Percentiles rank a stretch among this genome's conserved stretches.
phyloP scores from a whole-genome alignment of 495 filamentous ascomycete species.

The Penicillium fimorum region DNA sequence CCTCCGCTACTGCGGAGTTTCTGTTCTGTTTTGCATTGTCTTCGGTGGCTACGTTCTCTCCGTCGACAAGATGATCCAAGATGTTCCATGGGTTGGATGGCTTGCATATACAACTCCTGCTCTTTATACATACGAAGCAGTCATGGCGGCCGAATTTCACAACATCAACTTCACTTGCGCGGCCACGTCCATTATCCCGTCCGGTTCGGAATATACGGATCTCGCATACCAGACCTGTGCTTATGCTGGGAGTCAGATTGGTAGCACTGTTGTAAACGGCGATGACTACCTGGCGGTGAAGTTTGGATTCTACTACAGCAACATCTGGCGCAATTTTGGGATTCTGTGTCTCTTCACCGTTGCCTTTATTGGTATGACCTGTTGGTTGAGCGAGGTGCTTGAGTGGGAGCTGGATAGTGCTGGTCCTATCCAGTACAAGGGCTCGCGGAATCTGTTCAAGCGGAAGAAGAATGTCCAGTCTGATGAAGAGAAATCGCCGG shows the following conservation, averaged over 20 bases:
- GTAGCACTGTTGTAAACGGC: constrained; percentile 50
- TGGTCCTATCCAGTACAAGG: constrained; percentile 54
- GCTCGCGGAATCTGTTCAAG: constrained; percentile 48
- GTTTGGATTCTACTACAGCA: constrained; percentile 53
- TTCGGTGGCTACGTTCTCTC: constrained; percentile 41
- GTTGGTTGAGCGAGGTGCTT: constrained; percentile 59
- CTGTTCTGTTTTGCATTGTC: constrained; percentile 35
- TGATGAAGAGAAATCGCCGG: constrained; percentile 49
- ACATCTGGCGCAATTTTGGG: constrained; percentile 66
- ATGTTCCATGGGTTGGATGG: constrained; percentile 43
- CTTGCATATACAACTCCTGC: constrained; percentile 61
- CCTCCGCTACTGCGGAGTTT: constrained; percentile 36
- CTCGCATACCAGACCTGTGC: constrained; percentile 58
- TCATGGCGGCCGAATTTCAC: constrained; percentile 58
- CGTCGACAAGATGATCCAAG: constrained; percentile 35
- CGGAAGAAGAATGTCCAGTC: constrained; percentile 41
- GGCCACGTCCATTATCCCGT: constrained; percentile 54
- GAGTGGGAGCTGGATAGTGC: constrained; percentile 59
- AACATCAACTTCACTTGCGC: constrained; percentile 45
- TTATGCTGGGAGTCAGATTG: constrained; percentile 49
- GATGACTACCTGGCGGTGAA: constrained; percentile 50
- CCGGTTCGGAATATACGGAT: constrained; percentile 53
- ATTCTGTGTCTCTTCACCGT: constrained; percentile 61
- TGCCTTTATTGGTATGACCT: constrained; percentile 52
- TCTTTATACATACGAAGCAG: constrained; percentile 64